A percentile compares a stretch with the other conserved stretches of the same genome.
Evolutionary conservation across 228 moss, liverwort and hornwort genomes (phyloP).

Genomic region (Sphagnum magellanicum): DNA sequence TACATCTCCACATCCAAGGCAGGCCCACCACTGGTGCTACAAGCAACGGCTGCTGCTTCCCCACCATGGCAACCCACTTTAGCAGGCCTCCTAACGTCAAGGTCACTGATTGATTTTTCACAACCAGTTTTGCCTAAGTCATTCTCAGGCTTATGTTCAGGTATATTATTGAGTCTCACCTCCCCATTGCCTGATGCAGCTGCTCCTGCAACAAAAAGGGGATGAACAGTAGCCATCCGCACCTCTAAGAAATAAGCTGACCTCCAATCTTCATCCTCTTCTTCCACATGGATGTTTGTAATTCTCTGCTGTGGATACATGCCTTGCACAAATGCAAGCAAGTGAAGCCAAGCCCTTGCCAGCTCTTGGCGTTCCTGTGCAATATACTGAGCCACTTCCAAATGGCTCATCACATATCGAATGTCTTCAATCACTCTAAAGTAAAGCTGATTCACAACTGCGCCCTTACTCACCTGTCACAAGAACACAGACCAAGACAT

Average conservation of each 20-base stretch:
- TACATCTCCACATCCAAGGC: slow-evolving; percentile 72
- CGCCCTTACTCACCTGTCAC: slow-evolving; percentile 73
- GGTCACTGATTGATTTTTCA: slow-evolving; percentile 18
- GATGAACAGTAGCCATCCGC: slow-evolving; percentile 72
- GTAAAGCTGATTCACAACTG: slow-evolving; percentile 50
- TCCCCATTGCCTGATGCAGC: slow-evolving; percentile 31
- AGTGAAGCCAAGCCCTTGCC: slow-evolving; percentile 69
- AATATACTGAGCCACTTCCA: slow-evolving; percentile 77
- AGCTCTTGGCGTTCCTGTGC: slow-evolving; percentile 65
- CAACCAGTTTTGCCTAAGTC: slow-evolving; percentile 14
- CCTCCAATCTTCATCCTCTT: slow-evolving; percentile 76
- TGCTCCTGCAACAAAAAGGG: slow-evolving; percentile 76
- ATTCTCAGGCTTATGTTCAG: slow-evolving; percentile 14
- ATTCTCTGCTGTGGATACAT: slow-evolving; percentile 78
- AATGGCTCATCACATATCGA: slow-evolving; percentile 82
- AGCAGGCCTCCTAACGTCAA: slow-evolving; percentile 34
- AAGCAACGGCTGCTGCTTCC: slow-evolving; percentile 32
- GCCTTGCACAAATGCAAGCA: slow-evolving; percentile 85
- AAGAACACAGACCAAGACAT: not conserved
- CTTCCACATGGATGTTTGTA: slow-evolving; percentile 74
- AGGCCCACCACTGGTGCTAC: slow-evolving; percentile 20
- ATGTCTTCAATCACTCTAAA: slow-evolving; percentile 69
- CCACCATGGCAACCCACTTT: slow-evolving; percentile 38
- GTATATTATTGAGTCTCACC: slow-evolving; percentile 25
- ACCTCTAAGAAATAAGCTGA: slow-evolving; percentile 62